Base-by-base conservation (phyloP, 208 protist species). In the Leishmania braziliensis region DNA sequence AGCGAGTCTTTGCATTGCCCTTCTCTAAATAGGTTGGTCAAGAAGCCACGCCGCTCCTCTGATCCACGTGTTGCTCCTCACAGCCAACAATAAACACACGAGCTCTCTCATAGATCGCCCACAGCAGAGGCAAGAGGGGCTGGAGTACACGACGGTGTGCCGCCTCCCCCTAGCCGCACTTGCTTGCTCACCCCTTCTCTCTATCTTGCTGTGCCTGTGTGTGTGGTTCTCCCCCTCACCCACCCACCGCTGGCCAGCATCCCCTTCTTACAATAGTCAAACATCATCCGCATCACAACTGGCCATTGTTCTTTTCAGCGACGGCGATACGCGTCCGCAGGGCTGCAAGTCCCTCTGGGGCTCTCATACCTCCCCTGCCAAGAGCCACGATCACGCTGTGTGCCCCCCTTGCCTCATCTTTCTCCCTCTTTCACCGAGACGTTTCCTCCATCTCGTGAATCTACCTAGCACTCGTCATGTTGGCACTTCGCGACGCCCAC, bases 401-500 rank as follows among this genome's bases (percentile, higher is more conserved):
- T 33, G 62, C 12, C 9, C 12, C 62, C 29, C 12, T 20, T 3
- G 20, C 29, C 29, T 68, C 23, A n/a, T 72, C 0, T 23, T 14
- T 20, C 20, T 18, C 66, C 33, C 5, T 51, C 65, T 43, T 23
- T 16, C 3, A 23, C 39, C 10, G 8, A 23, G 0, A 53, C 16
- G 20, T 73, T 3, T 66, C 39, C 9, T 51, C 36, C 29, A 23
- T 5, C 20, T 1, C 9, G 36, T 1, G 39, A 77, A n/a, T 69
- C 63, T 65, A 0, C 39, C 33, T 5, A 29, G 53, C n/a, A 16
- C 16, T 48, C 1, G 18, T 72, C 50, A 90, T 91, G 83, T 65
- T 90, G 36, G 85, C 58, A 6, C 62, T 93, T 69, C 90, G 87
- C 2, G 77, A 90, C 20, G 87, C 77, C 2, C 91, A 97, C 79